Evolutionary conservation across 495 filamentous ascomycete species (phyloP).

Genomic region (Penicillium canariense): DNA sequence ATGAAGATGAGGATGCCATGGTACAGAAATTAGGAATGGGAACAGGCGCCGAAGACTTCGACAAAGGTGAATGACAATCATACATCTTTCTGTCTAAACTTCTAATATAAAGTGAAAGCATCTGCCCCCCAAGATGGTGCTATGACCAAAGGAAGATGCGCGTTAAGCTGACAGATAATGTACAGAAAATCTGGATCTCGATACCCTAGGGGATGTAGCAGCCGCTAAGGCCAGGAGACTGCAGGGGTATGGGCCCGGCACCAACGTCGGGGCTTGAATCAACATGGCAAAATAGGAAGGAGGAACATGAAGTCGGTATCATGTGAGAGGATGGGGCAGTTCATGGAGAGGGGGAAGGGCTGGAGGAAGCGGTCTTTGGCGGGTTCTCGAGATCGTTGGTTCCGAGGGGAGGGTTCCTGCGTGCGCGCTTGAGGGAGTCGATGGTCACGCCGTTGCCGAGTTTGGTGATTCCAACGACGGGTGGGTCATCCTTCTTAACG

Average conservation of each 20-base stretch:
- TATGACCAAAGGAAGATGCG: slow-evolving; percentile 19
- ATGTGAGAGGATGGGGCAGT: slow-evolving; percentile 3
- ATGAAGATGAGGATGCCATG: slow-evolving; percentile 24
- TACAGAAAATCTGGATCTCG: slow-evolving; percentile 42
- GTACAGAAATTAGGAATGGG: slow-evolving; percentile 35
- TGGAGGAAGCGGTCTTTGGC: slow-evolving; percentile 39
- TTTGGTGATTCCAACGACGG: slow-evolving; percentile 92
- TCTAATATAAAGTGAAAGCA: slow-evolving; percentile 29
- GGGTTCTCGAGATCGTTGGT: slow-evolving; percentile 30
- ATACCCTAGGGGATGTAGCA: slow-evolving; percentile 34
- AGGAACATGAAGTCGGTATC: slow-evolving; percentile 14
- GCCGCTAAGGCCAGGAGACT: slow-evolving; percentile 48
- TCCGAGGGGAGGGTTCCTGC: slow-evolving; percentile 60
- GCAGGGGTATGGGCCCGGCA: slow-evolving; percentile 61
- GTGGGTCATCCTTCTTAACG: slow-evolving; percentile 86
- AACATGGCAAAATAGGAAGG: slow-evolving; percentile 13
- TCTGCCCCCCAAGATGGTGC: slow-evolving; percentile 9
- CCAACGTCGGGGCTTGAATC: slow-evolving; percentile 53
- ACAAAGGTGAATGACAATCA: slow-evolving; percentile 35
- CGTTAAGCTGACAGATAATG: slow-evolving; percentile 43
- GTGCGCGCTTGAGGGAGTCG: slow-evolving; percentile 73
- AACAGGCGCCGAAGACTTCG: slow-evolving; percentile 13
- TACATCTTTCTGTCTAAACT: slow-evolving; percentile 35
- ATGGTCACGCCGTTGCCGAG: slow-evolving; percentile 75
- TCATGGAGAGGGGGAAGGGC: slow-evolving; percentile 43